Evolutionary conservation across 2,329 filamentous ascomycete genomes (phyloP).

Genomic region (Stachybotrys chartarum): DNA sequence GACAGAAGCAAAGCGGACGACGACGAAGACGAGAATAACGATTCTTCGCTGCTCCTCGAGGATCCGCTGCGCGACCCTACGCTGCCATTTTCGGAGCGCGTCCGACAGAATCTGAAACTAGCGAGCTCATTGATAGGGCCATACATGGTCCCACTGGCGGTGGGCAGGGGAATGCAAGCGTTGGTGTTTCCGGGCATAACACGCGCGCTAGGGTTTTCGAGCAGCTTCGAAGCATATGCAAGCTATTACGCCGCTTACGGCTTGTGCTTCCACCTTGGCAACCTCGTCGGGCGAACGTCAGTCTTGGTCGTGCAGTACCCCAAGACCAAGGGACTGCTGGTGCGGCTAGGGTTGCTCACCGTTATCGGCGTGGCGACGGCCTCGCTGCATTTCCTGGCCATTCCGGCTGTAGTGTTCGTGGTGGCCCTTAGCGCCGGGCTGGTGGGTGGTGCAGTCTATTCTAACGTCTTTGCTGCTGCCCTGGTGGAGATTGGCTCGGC

Average conservation of each 20-base stretch:
- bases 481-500: conserved; percentile 11
- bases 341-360: conserved; percentile 4
- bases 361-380: conserved; percentile 12
- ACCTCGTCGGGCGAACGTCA: conserved; percentile 14
- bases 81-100: conserved; percentile 5
- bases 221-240: conserved; percentile 16
- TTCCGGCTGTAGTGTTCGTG: conserved; percentile 12
- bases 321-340: conserved; percentile 6
- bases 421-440: conserved; percentile 19
- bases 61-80: conserved; percentile 18
- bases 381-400: conserved; percentile 12
- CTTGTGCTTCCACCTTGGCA: conserved; percentile 20
- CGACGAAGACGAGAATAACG: conserved; percentile 6
- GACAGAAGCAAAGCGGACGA: conserved; percentile 4
- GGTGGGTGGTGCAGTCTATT: conserved; percentile 19
- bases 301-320: conserved; percentile 10
- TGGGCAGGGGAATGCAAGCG: conserved; percentile 13
- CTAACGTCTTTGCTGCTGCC: conserved; percentile 12
- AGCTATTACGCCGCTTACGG: conserved; percentile 19
- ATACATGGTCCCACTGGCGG: conserved; percentile 18
- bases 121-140: conserved; percentile 9
- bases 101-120: conserved; percentile 9
- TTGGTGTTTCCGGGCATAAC: conserved; percentile 19
- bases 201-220: conserved; percentile 16
- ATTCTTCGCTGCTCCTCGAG: conserved; percentile 31